These are phyloP conservation scores for Coemansia sp. DNA, from an alignment of 192 early-diverging fungal species.

Conservation along the genomic window DNA sequence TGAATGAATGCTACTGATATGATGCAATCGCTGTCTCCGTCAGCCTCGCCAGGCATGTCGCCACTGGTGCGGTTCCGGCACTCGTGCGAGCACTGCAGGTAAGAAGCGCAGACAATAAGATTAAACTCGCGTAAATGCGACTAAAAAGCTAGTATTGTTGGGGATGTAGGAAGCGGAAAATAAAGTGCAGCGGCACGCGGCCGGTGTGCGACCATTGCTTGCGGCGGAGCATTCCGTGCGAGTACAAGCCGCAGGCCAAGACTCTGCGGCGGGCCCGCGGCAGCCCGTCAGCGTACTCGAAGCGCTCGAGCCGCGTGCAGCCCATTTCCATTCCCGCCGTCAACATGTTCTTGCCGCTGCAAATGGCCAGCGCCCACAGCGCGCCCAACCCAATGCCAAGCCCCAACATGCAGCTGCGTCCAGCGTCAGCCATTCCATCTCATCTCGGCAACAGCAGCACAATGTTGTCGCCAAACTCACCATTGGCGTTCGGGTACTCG, in stretches of 20 bases:
- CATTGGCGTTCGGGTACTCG: conserved; percentile 13
- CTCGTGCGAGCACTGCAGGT: conserved; percentile 54
- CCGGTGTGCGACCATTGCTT: conserved; percentile 48
- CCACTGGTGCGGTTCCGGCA: conserved; percentile 43
- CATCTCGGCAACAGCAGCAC: conserved; percentile 18
- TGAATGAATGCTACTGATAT: conserved; percentile 6
- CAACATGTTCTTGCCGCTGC: background rate
- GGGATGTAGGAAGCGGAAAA: conserved; percentile 44
- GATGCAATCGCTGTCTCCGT: conserved; percentile 9
- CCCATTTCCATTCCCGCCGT: conserved; percentile 21
- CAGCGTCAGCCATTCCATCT: conserved; percentile 37
- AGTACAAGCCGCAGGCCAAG: conserved; percentile 47
- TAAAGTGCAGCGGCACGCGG: conserved; percentile 53
- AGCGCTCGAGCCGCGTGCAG: conserved; percentile 1
- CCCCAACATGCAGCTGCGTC: background rate
- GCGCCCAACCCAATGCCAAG: conserved; percentile 5
- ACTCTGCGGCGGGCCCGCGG: conserved; percentile 21
- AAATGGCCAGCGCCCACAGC: background rate
- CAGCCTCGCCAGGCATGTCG: conserved; percentile 12
- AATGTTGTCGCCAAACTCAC: conserved; percentile 6
- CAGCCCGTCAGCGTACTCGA: background rate
- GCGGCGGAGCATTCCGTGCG: conserved; percentile 37
- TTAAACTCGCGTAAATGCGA: background rate
- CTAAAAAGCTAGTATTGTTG: background rate
- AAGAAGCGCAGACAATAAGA: background rate